Evolutionary conservation across 2,329 filamentous ascomycete species (phyloP), one percentile per base, ranked within the genome.

Genomic region (Trichoderma afroharzianum): DNA sequence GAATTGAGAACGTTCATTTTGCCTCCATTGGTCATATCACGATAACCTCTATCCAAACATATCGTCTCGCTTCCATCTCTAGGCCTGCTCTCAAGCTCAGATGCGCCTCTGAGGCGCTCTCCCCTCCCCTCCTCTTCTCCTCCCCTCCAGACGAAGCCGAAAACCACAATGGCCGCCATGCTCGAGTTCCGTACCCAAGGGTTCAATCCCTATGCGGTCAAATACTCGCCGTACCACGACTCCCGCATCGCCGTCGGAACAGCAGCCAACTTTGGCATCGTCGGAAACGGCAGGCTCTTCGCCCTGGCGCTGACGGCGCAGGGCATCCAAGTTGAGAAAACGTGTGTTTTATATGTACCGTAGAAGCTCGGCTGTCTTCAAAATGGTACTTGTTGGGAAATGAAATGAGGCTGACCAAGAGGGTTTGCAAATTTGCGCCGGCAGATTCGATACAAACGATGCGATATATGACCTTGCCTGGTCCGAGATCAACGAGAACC

Each of bases 141-240:
- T 28, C 47, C 39, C 32, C 4, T 26, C 63, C 58, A 72, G 73
- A 47, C 8, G 18, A 43, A 15, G 9, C 43, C 18, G n/a, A 47
- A 47, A 47, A 39, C 50, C 26, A 72, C 70, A 59, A 84, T 84
- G 83, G 82, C 83, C 81, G 84, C 85, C 79, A 98, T 98, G 94
- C 91, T 98, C 77, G 94, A 98, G 83, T 98, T 93, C 84, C 92
- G 93, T 74, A 98, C 96, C 26, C 88, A 93, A 80, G 96, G 96
- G 78, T 98, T 90, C 87, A 97, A 98, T 82, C 95, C 95, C 78
- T 98, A 97, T 83, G 93, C 93, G 76, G 94, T 98, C 82, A 97
- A 98, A 83, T 99, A 98, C 86, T 98, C 95, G 70, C 96, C 96
- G 7, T 99, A 98, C 85, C 97, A 97, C 85, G 96, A 98, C 84